Percentiles rank a stretch among this genome's conserved stretches.
Conservation (phyloP, 306 rosid species). For the Cicer yamashitae region DNA sequence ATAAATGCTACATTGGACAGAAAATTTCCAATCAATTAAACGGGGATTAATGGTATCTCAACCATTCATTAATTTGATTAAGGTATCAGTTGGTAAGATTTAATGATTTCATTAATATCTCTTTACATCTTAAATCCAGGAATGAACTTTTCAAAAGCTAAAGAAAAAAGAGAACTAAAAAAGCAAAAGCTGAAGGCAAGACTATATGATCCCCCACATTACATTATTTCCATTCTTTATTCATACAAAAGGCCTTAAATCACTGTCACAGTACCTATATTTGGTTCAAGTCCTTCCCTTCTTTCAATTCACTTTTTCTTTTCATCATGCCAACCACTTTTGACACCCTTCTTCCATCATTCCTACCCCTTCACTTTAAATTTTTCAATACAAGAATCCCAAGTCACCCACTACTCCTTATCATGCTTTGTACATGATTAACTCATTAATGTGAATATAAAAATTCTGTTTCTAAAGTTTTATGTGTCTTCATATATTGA, state of each 20-base stretch:
- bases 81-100: constrained; percentile 44
- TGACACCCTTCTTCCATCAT: constrained; percentile 68
- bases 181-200: constrained; percentile 58
- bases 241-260: constrained; percentile 52
- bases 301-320: constrained; percentile 57
- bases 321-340: constrained; percentile 63
- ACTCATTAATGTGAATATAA: background rate
- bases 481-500: background rate
- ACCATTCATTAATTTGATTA: constrained; percentile 41
- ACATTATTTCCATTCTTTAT: constrained; percentile 55
- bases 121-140: constrained; percentile 52
- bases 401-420: constrained; percentile 44
- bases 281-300: constrained; percentile 49
- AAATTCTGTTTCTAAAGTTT: background rate
- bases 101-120: constrained; percentile 41
- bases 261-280: constrained; percentile 57
- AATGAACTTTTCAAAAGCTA: constrained; percentile 58
- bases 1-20: background rate
- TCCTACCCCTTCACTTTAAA: constrained; percentile 45
- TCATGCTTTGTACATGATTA: constrained; percentile 32
- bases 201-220: constrained; percentile 56
- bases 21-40: background rate
- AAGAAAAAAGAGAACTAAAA: constrained; percentile 48
- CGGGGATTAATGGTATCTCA: constrained; percentile 11
- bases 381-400: constrained; percentile 54